Evolutionary conservation across 768 basidiomycete species (phyloP).

Genomic region (Dacryopinax spathularia): DNA sequence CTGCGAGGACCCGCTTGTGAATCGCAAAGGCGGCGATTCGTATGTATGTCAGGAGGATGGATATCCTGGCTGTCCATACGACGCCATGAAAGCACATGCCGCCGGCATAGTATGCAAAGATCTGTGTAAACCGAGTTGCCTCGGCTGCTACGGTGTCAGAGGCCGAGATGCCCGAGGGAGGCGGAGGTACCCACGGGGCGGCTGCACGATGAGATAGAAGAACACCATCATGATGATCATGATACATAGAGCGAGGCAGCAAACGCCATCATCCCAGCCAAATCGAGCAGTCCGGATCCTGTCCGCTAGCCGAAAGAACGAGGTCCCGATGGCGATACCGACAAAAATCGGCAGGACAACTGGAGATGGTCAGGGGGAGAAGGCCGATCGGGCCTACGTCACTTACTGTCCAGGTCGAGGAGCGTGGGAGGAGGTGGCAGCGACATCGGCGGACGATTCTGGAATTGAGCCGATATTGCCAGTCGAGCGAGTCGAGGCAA

Average conservation of each 20-base stretch:
- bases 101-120: background rate
- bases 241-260: background rate
- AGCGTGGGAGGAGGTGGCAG: background rate
- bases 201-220: background rate
- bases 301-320: background rate
- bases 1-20: background rate
- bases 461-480: background rate
- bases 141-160: background rate
- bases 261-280: background rate
- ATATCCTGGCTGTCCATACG: background rate
- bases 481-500: too few species aligned
- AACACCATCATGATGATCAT: constrained; percentile 2
- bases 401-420: background rate
- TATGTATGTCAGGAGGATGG: background rate
- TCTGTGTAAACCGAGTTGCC: background rate
- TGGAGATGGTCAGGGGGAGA: background rate
- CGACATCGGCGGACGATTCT: background rate
- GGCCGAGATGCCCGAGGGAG: background rate
- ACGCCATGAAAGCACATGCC: constrained; percentile 1
- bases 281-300: background rate
- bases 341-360: background rate
- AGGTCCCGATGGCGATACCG: background rate
- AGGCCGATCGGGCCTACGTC: background rate
- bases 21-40: background rate
- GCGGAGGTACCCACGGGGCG: background rate